Evolutionary conservation across 768 basidiomycete species (phyloP).

Genomic region (Asterophora parasitica): DNA sequence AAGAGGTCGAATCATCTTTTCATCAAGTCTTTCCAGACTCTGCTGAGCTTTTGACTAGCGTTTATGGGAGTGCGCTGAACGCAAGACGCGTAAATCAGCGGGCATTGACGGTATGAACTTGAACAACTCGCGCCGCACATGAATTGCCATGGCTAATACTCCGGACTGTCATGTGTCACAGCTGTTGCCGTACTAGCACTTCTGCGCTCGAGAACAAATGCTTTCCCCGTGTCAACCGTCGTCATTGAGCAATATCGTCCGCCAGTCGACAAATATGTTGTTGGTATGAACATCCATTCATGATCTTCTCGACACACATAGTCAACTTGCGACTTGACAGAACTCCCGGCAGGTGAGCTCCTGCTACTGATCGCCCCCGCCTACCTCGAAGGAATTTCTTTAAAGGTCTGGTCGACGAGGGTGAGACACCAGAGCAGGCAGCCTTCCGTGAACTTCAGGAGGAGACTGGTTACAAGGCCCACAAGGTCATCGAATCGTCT

Average conservation of each 20-base stretch:
- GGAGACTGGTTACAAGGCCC: constrained; percentile 84
- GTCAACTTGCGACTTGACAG: constrained; percentile 10
- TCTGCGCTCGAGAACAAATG: constrained; percentile 65
- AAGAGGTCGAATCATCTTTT: constrained; percentile 43
- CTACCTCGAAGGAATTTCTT: background rate
- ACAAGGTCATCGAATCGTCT: constrained; percentile 55
- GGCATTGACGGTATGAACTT: constrained; percentile 77
- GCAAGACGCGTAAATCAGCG: constrained; percentile 70
- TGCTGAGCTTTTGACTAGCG: constrained; percentile 38
- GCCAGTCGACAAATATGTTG: constrained; percentile 68
- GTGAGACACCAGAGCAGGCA: constrained; percentile 74
- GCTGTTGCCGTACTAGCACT: constrained; percentile 85
- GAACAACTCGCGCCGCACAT: background rate
- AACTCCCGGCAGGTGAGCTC: constrained; percentile 34
- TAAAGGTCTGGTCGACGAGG: constrained; percentile 77
- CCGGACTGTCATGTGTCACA: constrained; percentile 23
- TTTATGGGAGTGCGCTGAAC: constrained; percentile 86
- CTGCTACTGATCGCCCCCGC: background rate
- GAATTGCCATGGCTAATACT: background rate
- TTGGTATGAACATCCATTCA: constrained; percentile 43
- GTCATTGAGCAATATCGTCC: constrained; percentile 93
- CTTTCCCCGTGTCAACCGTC: constrained; percentile 73
- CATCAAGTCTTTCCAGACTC: background rate
- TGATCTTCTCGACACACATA: no score
- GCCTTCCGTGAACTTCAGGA: constrained; percentile 89